These are phyloP conservation scores for Sanghuangporus baumii DNA, from an alignment of 1,284 basidiomycete species.

Conservation along the genomic window DNA sequence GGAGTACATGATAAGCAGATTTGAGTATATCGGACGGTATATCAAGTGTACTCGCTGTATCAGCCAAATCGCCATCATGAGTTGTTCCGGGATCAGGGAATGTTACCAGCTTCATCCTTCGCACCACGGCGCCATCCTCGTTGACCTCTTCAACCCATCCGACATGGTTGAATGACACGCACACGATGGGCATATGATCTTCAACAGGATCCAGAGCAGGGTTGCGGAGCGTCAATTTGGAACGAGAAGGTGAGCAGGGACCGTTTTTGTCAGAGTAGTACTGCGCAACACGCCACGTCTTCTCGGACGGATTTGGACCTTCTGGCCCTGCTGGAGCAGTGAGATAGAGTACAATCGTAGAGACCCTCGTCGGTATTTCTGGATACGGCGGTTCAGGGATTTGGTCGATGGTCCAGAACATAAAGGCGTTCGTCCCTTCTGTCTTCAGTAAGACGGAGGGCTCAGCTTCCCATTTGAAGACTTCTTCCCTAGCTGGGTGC, in stretches of 20 bases:
- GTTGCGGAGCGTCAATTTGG: not conserved
- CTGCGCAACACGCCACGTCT: slow-evolving; percentile 11
- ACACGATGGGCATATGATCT: slow-evolving; percentile 1
- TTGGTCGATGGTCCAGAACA: slow-evolving; percentile 13
- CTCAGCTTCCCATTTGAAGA: slow-evolving; percentile 5
- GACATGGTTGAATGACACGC: slow-evolving; percentile 13
- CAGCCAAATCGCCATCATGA: slow-evolving; percentile 5
- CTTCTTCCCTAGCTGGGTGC: not conserved
- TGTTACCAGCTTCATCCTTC: slow-evolving; percentile 7
- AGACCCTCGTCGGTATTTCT: not conserved
- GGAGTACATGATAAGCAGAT: slow-evolving; percentile 7
- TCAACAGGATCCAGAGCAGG: slow-evolving; percentile 7
- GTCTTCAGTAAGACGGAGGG: not conserved
- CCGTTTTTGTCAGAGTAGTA: slow-evolving; percentile 14
- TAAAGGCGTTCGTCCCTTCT: not conserved
- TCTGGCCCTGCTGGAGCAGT: not conserved
- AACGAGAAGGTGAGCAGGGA: slow-evolving; percentile 1
- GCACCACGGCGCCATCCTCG: not conserved
- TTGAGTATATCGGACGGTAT: slow-evolving; percentile 10
- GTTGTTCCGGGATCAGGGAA: slow-evolving; percentile 12
- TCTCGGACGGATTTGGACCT: not conserved
- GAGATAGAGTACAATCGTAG: slow-evolving; percentile 12
- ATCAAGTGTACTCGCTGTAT: slow-evolving; percentile 8
- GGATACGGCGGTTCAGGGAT: slow-evolving; percentile 4
- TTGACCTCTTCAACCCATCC: slow-evolving; percentile 11